phyloP scores from a whole-genome alignment of 2,329 filamentous ascomycete species.

The Samsoniella hepiali region DNA sequence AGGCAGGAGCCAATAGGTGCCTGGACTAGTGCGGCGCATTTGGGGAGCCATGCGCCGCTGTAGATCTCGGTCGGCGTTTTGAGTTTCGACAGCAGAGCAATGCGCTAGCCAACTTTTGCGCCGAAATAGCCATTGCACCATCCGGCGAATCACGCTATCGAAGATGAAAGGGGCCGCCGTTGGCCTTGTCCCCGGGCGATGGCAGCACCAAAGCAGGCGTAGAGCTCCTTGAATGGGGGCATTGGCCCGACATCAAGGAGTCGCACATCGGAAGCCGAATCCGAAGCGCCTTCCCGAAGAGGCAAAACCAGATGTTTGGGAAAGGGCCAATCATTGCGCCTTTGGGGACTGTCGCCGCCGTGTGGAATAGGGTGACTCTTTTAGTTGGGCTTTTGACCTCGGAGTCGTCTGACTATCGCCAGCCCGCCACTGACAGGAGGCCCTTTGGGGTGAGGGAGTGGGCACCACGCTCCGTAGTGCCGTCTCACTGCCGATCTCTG shows the following conservation, averaged over 20 bases:
- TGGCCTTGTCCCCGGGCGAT: not conserved
- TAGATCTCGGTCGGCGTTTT: slow-evolving; percentile 1
- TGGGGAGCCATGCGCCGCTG: not conserved
- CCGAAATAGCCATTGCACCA: not conserved
- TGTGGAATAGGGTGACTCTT: not conserved
- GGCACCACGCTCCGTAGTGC: not conserved
- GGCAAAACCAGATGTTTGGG: not conserved
- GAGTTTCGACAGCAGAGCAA: not conserved
- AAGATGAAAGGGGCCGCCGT: not conserved
- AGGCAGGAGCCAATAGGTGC: slow-evolving; percentile 1
- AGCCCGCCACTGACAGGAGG: not conserved
- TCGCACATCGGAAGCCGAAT: not conserved
- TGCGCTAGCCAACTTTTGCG: not conserved
- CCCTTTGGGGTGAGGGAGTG: not conserved
- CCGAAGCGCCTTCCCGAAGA: slow-evolving; percentile 12
- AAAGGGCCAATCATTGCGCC: slow-evolving; percentile 9
- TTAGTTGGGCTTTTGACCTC: not conserved
- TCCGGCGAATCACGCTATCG: not conserved
- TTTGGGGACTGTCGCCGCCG: slow-evolving; percentile 8
- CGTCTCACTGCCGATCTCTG: slow-evolving; percentile 10
- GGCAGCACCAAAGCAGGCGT: not conserved
- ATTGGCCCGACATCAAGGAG: not conserved
- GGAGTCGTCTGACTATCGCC: not conserved
- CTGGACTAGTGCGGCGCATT: not conserved
- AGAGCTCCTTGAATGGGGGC: slow-evolving; percentile 3